Conservation (phyloP, 345 rosid species). For the Lumnitzera littorea region DNA sequence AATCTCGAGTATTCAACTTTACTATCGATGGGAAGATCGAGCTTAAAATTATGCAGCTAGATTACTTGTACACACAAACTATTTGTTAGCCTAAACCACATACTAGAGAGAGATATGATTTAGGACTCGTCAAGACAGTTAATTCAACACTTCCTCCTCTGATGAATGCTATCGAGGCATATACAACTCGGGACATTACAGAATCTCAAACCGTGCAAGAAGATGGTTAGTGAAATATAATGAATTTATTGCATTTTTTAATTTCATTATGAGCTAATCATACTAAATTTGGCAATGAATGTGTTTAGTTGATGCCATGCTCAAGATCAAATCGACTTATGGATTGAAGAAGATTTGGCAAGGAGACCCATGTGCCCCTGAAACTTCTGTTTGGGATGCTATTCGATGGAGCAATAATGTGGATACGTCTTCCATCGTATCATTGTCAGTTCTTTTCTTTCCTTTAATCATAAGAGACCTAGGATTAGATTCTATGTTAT, state of each 20-base stretch:
- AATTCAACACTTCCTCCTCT: slow-evolving; percentile 25
- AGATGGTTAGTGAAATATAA: slow-evolving; percentile 21
- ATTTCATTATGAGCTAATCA: too few species aligned
- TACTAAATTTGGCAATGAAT: neutral
- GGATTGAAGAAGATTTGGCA: slow-evolving; percentile 24
- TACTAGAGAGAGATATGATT: neutral
- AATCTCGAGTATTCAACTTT: slow-evolving; percentile 17
- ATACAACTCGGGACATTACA: slow-evolving; percentile 15
- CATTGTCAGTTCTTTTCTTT: slow-evolving; percentile 10
- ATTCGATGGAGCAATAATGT: slow-evolving; percentile 21
- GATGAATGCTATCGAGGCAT: slow-evolving; percentile 26
- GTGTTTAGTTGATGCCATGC: slow-evolving; percentile 22
- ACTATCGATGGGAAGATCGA: slow-evolving; percentile 11
- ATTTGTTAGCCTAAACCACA: too few species aligned
- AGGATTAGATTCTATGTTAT: too few species aligned
- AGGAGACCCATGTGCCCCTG: slow-evolving; percentile 43
- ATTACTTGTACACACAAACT: slow-evolving; percentile 11
- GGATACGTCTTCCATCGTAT: slow-evolving; percentile 11
- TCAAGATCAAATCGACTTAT: slow-evolving; percentile 17
- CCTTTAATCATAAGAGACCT: neutral
- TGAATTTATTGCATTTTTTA: too few species aligned
- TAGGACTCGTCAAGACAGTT: slow-evolving; percentile 3
- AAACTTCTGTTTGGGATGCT: slow-evolving; percentile 17
- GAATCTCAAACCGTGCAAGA: slow-evolving; percentile 21
- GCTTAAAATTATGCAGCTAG: neutral